Evolutionary conservation across 441 rosid species (phyloP), one percentile per base, ranked within the genome.

Genomic region (Pelargonium australe): DNA sequence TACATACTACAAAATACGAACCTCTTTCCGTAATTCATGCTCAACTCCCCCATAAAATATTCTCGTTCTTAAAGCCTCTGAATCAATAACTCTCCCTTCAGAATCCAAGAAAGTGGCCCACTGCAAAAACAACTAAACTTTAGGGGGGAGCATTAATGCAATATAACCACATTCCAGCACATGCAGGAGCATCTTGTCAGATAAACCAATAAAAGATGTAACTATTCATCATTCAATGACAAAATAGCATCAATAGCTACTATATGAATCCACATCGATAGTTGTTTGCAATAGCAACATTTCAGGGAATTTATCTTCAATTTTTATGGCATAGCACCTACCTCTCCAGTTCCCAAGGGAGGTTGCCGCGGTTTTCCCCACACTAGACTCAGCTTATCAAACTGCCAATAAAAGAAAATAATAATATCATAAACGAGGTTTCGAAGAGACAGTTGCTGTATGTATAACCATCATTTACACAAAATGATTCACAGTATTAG

Each of bases 311-410:
- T 61, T 16, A 44, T 60, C 60, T 71, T 53, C 13, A 49, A 51
- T 14, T 60, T 31, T 25, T 60, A 23, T 60, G 64, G 64, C 69
- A 69, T 17, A 12, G 45, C 45, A 60, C 78, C 77, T 76, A 95
- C 99, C 96, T 90, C 98, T 76, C 82, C 85, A 65, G 63, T 72
- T 19, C 87, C 87, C 80, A 92, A 79, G 14, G 92, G 91, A 47
- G 89, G 79, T 71, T 88, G 97, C 77, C 99, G 82, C 63, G 97
- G 95, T 72, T 92, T 86, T 66, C 99, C 98, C 98, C 97, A 95
- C 49, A 87, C 88, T 74, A 95, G 84, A 37, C 94, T 73, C 44
- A 84, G 66, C 74, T 92, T 87, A 77, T 89, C 89, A 65, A 89
- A 77, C 99, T 95, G 94, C 85, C 78, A 80, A 78, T 63, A 79